phyloP scores from a whole-genome alignment of 495 filamentous ascomycete species.

The Aspergillus indologenus region DNA sequence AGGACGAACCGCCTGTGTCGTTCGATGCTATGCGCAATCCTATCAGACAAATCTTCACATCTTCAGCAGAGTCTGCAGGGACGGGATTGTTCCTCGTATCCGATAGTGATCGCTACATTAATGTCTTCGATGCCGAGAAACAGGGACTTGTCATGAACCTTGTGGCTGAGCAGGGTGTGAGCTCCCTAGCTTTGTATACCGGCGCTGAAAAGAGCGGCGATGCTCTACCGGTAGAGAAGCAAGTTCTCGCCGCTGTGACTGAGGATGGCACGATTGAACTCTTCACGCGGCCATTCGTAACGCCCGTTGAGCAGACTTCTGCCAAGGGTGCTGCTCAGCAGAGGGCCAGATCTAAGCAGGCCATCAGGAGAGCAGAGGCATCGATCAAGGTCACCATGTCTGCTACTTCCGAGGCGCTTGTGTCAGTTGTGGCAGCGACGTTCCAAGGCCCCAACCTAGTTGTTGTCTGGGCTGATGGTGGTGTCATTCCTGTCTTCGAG shows the following conservation, averaged over 20 bases:
- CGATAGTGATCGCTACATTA: slow-evolving; percentile 55
- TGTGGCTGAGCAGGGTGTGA: slow-evolving; percentile 52
- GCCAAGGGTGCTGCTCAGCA: slow-evolving; percentile 31
- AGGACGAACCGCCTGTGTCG: slow-evolving; percentile 36
- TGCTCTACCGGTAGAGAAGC: slow-evolving; percentile 30
- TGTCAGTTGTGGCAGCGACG: slow-evolving; percentile 44
- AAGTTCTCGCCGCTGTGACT: slow-evolving; percentile 50
- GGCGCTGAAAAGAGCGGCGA: slow-evolving; percentile 11
- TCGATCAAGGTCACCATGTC: slow-evolving; percentile 49
- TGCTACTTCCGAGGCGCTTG: slow-evolving; percentile 38
- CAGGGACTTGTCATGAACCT: slow-evolving; percentile 49
- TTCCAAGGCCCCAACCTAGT: slow-evolving; percentile 50
- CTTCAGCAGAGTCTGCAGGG: slow-evolving; percentile 32
- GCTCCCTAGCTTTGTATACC: slow-evolving; percentile 33
- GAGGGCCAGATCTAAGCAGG: slow-evolving; percentile 47
- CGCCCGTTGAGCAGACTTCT: slow-evolving; percentile 25
- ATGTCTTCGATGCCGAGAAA: slow-evolving; percentile 47
- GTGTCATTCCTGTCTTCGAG: slow-evolving; percentile 55
- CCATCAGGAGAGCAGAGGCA: slow-evolving; percentile 49
- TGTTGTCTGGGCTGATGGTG: slow-evolving; percentile 55
- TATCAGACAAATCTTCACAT: slow-evolving; percentile 49
- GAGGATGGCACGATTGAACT: slow-evolving; percentile 55
- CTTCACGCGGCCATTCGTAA: slow-evolving; percentile 53
- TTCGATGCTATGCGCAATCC: slow-evolving; percentile 55
- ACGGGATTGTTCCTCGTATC: slow-evolving; percentile 44